These are phyloP conservation scores for Phytopythium ostracodes DNA, from an alignment of 352 stramenopile species.

Conservation along the genomic window DNA sequence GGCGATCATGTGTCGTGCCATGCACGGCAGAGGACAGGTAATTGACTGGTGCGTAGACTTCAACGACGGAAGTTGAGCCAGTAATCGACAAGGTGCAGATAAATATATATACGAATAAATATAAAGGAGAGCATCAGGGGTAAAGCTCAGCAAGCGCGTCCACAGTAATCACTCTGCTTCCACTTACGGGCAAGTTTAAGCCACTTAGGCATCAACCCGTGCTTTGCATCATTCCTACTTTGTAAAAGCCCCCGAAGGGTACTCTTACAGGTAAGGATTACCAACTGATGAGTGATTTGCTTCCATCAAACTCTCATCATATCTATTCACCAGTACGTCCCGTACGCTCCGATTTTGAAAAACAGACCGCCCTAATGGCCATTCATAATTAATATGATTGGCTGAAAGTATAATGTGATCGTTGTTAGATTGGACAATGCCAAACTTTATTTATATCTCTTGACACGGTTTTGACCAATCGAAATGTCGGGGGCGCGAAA, in stretches of 20 bases:
- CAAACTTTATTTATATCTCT: background rate
- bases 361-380: no score
- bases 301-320: fast-evolving
- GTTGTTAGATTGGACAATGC: background rate
- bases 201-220: constrained; percentile 77
- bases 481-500: background rate
- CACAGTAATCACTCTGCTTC: constrained; percentile 79
- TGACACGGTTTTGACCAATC: background rate
- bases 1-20: no score
- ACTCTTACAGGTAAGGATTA: constrained; percentile 83
- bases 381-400: background rate
- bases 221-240: constrained; percentile 82
- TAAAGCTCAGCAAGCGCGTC: constrained; percentile 55
- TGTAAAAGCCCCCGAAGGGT: constrained; percentile 47
- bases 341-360: constrained; percentile 15
- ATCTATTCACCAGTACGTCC: constrained; percentile 9
- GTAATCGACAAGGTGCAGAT: no score
- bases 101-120: background rate
- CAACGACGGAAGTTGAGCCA: background rate
- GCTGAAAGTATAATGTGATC: background rate
- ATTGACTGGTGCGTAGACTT: no score
- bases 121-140: constrained; percentile 3
- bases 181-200: constrained; percentile 68
- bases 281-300: constrained; percentile 71
- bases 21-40: no score